Conservation (phyloP, 768 basidiomycete species). For the Russula earlei region DNA sequence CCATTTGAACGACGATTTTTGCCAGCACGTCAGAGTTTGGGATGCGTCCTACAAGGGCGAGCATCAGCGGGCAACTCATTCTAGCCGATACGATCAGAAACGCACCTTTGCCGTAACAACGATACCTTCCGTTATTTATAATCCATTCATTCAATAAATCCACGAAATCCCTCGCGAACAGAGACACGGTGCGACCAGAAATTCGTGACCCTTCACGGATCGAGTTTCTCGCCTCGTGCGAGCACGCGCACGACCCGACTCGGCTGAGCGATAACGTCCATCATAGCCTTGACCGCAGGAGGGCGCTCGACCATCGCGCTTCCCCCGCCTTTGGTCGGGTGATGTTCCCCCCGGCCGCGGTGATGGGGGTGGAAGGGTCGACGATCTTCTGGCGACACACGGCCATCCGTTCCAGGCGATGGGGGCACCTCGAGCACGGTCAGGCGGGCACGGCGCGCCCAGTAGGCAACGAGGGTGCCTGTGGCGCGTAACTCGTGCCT, state of each 20-base stretch:
- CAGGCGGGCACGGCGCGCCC: slow-evolving; percentile 60
- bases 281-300: slow-evolving; percentile 72
- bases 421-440: slow-evolving; percentile 47
- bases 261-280: slow-evolving; percentile 65
- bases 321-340: slow-evolving; percentile 19
- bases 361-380: slow-evolving; percentile 7
- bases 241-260: slow-evolving; percentile 71
- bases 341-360: slow-evolving; percentile 9
- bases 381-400: slow-evolving; percentile 26
- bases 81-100: background rate
- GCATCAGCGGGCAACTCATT: background rate
- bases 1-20: background rate
- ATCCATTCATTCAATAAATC: background rate
- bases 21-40: background rate
- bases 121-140: background rate
- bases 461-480: slow-evolving; percentile 52
- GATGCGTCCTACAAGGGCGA: background rate
- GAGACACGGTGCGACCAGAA: background rate
- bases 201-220: slow-evolving; percentile 29
- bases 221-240: slow-evolving; percentile 78
- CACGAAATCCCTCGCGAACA: background rate
- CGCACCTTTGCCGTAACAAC: background rate
- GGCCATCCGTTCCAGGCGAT: slow-evolving; percentile 17
- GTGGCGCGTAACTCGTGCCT: slow-evolving; percentile 57
- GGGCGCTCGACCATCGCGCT: slow-evolving; percentile 63